Base-by-base conservation (phyloP, 768 basidiomycete species). In the Tulasnella sp. region DNA sequence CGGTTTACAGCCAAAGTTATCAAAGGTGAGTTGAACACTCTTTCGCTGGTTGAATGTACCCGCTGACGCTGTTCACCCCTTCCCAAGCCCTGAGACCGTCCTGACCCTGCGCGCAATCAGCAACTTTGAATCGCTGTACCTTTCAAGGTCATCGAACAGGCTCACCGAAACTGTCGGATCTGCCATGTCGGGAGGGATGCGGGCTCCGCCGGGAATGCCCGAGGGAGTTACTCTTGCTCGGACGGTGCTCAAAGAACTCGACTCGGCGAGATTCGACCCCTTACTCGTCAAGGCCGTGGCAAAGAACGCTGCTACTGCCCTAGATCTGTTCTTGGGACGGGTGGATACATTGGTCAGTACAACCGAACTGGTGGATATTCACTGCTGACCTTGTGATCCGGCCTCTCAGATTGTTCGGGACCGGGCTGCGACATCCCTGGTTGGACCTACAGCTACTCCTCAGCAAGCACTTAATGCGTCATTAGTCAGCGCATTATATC, bases 241-340 rank as follows among this genome's bases (percentile, higher is more conserved):
- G 14, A 89, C 90, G 1, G 88, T 97, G 31, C 91, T 91, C 40
- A 99, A 99, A 85, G 98, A 99, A 84, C 90, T 99, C 6, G 96
- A 98, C 85, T 91, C 95, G 2, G 96, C 96, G 20, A 90, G 92
- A 81, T 98, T 97, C 84, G 98, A 99, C 86, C 97, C 97, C 0
- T 85, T 99, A 50, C 87, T 99, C 22, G 91, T 95, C 16, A 90
- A 89, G 80, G 89, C 92, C 8, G 92, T 98, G 11, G 95, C 96
- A 22, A 93, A 92, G 85, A 93, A 91, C 84, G 91, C 90, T 0
- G 89, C 89, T 14, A 87, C 89, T 2, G 91, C 92, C 78, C 84
- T 99, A 73, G 95, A 96, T n/a, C 89, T 87, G 81, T 88, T 95
- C 82, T 83, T 91, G 31, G 87, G 89, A 9, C 89, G 92, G 80